These are phyloP conservation scores for Phytophthora idaei DNA, from an alignment of 352 stramenopile species.

Conservation along the genomic window DNA sequence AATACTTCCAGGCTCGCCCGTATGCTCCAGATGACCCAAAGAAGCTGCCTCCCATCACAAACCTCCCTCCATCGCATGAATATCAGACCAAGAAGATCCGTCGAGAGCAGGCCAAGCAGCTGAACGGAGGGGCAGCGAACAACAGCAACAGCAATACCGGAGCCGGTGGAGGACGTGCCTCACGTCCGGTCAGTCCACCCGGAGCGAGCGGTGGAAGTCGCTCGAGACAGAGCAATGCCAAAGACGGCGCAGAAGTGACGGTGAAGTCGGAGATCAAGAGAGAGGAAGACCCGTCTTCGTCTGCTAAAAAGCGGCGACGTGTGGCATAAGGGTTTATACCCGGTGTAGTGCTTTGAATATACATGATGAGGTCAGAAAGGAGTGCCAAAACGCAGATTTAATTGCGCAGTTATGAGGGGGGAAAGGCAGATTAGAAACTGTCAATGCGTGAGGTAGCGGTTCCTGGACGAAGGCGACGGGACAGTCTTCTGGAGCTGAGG, in stretches of 20 bases:
- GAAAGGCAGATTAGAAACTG: not conserved
- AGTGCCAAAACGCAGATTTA: conserved; percentile 17
- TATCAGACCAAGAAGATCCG: conserved; percentile 92
- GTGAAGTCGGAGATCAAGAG: conserved; percentile 43
- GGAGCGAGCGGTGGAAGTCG: conserved; percentile 29
- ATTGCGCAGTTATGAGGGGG: conserved; percentile 18
- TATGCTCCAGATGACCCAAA: conserved; percentile 66
- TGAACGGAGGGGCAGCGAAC: conserved; percentile 43
- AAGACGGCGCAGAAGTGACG: conserved; percentile 22
- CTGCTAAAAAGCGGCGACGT: conserved; percentile 63
- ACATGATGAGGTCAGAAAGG: conserved; percentile 13
- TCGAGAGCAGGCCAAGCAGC: conserved; percentile 79
- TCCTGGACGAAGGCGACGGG: conserved; percentile 47
- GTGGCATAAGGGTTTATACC: conserved; percentile 42
- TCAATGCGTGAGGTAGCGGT: conserved; percentile 73
- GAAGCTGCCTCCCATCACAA: conserved; percentile 68
- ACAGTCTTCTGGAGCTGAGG: conserved; percentile 70
- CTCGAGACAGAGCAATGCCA: conserved; percentile 17
- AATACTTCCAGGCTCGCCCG: conserved; percentile 93
- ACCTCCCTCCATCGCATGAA: conserved; percentile 83
- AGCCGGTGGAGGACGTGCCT: conserved; percentile 25
- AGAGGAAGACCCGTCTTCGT: conserved; percentile 35
- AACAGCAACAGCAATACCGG: conserved; percentile 43
- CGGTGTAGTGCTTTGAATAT: conserved; percentile 29
- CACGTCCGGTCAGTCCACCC: conserved; percentile 26